A percentile compares a stretch with the other conserved stretches of the same genome.
phyloP scores from a whole-genome alignment of 2,329 filamentous ascomycete genomes.

The Cercospora berteroae region DNA sequence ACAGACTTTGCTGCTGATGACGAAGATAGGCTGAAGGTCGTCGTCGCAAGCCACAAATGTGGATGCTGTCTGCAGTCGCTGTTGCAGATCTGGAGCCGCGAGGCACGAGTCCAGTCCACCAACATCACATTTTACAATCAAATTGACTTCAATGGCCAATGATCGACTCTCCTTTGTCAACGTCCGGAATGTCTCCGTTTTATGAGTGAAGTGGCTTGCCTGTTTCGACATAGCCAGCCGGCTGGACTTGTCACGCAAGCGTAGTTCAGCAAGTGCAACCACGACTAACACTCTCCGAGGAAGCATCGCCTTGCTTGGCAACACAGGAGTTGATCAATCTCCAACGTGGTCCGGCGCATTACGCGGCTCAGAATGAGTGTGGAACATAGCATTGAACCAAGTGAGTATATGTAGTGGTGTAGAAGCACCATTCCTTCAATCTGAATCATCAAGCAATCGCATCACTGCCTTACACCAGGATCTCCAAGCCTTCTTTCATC shows the following conservation, averaged over 20 bases:
- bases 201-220: not conserved
- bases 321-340: not conserved
- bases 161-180: not conserved
- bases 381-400: not conserved
- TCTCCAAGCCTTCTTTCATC: not conserved
- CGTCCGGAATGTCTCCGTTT: not conserved
- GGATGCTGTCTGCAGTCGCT: not conserved
- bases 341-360: not conserved
- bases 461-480: not conserved
- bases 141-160: not conserved
- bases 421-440: not conserved
- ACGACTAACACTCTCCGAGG: not conserved
- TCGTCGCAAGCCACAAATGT: not conserved
- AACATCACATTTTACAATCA: not conserved
- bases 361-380: slow-evolving; percentile 6
- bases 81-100: not conserved
- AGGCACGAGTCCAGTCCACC: not conserved
- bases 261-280: not conserved
- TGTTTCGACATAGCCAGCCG: not conserved
- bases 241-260: slow-evolving; percentile 4
- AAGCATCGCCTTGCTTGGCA: slow-evolving; percentile 4
- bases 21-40: slow-evolving; percentile 2
- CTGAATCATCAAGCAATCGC: not conserved
- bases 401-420: slow-evolving; percentile 8
- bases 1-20: slow-evolving; percentile 10